phyloP scores from a whole-genome alignment of 139 green algal genomes.

The Ettlia oleoabundans region DNA sequence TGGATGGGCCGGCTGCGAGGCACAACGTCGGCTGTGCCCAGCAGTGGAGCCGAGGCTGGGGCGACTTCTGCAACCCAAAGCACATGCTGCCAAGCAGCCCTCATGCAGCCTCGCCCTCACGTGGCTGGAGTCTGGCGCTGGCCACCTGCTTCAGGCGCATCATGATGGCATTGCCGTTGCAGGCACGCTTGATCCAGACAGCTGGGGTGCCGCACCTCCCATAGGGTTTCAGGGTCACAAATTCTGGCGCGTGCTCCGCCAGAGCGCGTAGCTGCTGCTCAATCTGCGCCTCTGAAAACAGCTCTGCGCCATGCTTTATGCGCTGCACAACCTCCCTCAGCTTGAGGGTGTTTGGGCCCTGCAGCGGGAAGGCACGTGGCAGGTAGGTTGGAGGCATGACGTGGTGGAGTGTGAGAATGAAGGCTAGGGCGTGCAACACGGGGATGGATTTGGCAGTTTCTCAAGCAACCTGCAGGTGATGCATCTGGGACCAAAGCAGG shows the following conservation, averaged over 20 bases:
- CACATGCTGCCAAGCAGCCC: too few relatives aligned
- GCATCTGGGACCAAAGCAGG: background rate
- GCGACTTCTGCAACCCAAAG: too few relatives aligned
- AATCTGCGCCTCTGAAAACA: background rate
- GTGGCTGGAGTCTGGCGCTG: background rate
- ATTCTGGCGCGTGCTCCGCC: constrained; percentile 43
- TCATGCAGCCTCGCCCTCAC: too few relatives aligned
- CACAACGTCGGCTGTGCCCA: too few relatives aligned
- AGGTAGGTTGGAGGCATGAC: too few relatives aligned
- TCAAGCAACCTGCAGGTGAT: background rate
- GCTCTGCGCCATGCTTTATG: constrained; percentile 30
- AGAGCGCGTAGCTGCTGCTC: constrained; percentile 19
- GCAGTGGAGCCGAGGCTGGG: too few relatives aligned
- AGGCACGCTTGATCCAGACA: constrained; percentile 36
- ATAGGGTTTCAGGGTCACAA: constrained; percentile 29
- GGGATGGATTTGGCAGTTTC: too few relatives aligned
- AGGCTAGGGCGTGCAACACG: too few relatives aligned
- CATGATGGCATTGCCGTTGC: background rate
- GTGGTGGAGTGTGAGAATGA: background rate
- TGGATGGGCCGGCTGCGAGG: too few relatives aligned
- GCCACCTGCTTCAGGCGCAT: constrained; percentile 1
- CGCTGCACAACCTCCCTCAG: constrained; percentile 25
- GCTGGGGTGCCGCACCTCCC: constrained; percentile 45
- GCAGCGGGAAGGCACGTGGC: background rate
- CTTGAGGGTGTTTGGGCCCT: constrained; percentile 35